Percentiles rank a stretch among this genome's conserved stretches.
Evolutionary conservation across 768 basidiomycete genomes (phyloP).

Genomic region (Tricholoma furcatifolium): DNA sequence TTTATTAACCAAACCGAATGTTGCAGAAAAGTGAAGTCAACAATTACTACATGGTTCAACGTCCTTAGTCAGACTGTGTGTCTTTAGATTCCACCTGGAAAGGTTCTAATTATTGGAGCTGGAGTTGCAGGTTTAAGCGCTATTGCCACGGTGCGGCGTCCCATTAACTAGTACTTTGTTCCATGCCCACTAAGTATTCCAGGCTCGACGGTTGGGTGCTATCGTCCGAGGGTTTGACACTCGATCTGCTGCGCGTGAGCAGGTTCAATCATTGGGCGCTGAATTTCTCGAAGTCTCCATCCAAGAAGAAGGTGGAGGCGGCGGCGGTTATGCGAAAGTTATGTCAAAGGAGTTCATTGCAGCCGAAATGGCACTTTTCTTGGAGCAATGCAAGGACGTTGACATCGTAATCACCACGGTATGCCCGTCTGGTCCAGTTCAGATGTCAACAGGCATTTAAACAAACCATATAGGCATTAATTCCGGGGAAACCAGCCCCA

Average conservation of each 20-base stretch:
- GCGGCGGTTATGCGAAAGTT: constrained; percentile 85
- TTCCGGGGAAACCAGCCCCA: constrained; percentile 85
- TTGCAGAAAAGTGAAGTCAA: constrained; percentile 30
- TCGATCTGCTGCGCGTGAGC: constrained; percentile 80
- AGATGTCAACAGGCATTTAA: neutral
- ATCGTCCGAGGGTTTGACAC: constrained; percentile 90
- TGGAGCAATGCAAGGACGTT: constrained; percentile 86
- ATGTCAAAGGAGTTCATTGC: constrained; percentile 91
- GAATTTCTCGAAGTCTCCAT: constrained; percentile 85
- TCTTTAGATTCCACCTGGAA: constrained; percentile 76
- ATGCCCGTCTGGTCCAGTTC: constrained; percentile 14
- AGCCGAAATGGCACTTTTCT: constrained; percentile 86
- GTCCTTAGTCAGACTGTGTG: neutral
- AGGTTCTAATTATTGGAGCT: constrained; percentile 85
- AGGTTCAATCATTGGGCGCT: constrained; percentile 86
- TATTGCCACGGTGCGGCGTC: constrained; percentile 65
- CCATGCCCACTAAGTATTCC: neutral
- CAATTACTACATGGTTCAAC: neutral
- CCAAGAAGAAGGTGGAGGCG: constrained; percentile 79
- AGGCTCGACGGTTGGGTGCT: constrained; percentile 83
- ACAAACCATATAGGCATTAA: constrained; percentile 54
- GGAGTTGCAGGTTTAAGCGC: constrained; percentile 89
- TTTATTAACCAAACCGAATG: neutral
- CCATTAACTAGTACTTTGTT: neutral
- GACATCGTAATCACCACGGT: constrained; percentile 89